A percentile compares a stretch with the other conserved stretches of the same genome.
Conservation (phyloP, 768 basidiomycete species). For the Lanmaoa rubissima region DNA sequence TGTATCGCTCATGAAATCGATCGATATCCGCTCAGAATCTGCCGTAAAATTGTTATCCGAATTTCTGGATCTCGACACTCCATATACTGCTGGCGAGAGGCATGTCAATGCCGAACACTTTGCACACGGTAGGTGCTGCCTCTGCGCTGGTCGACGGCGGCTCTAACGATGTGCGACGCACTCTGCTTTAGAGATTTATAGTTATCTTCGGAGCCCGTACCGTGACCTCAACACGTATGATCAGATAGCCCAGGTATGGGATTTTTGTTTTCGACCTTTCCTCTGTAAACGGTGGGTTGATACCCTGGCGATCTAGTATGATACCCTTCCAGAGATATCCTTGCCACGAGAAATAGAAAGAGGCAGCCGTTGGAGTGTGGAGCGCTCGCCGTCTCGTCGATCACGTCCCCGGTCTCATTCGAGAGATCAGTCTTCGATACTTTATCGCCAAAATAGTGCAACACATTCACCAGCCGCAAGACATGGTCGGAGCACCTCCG, state of each 20-base stretch:
- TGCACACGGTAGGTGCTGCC: constrained; percentile 70
- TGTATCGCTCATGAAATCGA: constrained; percentile 85
- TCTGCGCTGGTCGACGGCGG: background rate
- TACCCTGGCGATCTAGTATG: constrained; percentile 48
- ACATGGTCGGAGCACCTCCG: constrained; percentile 1
- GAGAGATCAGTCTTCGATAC: constrained; percentile 13
- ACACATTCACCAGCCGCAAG: background rate
- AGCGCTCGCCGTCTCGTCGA: constrained; percentile 19
- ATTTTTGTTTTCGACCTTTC: background rate
- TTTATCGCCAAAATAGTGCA: constrained; percentile 6
- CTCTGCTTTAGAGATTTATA: constrained; percentile 69
- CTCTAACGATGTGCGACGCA: background rate
- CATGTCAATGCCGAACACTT: constrained; percentile 86
- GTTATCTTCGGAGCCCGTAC: constrained; percentile 85
- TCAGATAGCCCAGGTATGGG: constrained; percentile 69
- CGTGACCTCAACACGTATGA: constrained; percentile 84
- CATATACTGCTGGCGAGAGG: constrained; percentile 54
- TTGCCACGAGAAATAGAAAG: constrained; percentile 33
- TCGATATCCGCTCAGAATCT: constrained; percentile 89
- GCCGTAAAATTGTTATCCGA: constrained; percentile 83
- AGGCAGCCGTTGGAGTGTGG: constrained; percentile 29
- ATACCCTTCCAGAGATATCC: constrained; percentile 43
- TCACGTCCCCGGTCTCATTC: constrained; percentile 31
- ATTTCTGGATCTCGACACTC: constrained; percentile 77
- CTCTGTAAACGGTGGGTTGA: constrained; percentile 6